Base-by-base conservation (phyloP, 495 filamentous ascomycete species). In the Neurospora sp. region DNA sequence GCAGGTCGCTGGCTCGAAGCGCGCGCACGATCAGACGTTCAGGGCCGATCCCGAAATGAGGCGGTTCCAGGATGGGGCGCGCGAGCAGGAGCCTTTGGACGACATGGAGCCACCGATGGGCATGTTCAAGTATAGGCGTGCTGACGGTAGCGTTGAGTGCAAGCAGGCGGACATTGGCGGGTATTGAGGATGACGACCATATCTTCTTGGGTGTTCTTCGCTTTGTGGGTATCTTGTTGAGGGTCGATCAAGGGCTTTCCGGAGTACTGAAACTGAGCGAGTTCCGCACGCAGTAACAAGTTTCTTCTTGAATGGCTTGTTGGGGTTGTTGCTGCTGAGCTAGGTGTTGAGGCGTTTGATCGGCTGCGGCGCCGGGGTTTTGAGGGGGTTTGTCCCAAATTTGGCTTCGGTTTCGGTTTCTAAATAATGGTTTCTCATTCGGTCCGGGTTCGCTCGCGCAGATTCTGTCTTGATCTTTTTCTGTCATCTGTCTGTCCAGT, bases 1-100 rank as follows among this genome's bases (percentile, higher is more conserved):
- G 17, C 71, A 68, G 71, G 74, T 76, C 40, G 79, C 79, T 3
- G 79, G 79, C 12, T 75, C 78, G 1, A 81, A 81, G 72, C 77
- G 79, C 1, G 70, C 74, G 4, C 77, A 75, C 71, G 78, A 76
- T 37, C 70, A 80, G 61, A 70, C 76, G 3, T 81, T 81, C 70
- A 38, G 73, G 31, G 59, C 35, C 1, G 75, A 76, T 17, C 0
- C 38, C 4, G 76, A 79, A 0, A n/a, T 35, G 4, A 40, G 41
- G 10, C 75, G 77, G 16, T 77, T 71, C 73, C 77, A 76, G 42
- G 71, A 81, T 61, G 79, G 79, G 2, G 74, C 75, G 40, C 77
- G 79, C 38, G 79, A 81, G 10, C 42, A 31, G 59, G 75, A 40
- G 10, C 3, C 12, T n/a, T 27, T 48, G 0, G 77, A 80, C 9